Percentiles rank a stretch among this genome's conserved stretches.
Conservation (phyloP, 2,329 filamentous ascomycete species). For the Akanthomyces lecanii region DNA sequence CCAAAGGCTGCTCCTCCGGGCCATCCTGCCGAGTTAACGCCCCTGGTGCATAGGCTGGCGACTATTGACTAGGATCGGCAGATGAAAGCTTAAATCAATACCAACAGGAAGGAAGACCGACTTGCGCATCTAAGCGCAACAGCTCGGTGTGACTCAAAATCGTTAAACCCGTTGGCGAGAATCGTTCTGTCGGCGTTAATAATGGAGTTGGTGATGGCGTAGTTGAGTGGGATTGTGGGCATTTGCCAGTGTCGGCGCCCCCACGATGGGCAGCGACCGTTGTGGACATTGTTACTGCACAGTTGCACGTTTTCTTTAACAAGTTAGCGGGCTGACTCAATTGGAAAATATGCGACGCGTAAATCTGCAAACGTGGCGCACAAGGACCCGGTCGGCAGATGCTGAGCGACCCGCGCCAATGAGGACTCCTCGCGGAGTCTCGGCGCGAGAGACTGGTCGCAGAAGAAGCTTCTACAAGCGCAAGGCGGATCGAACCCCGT, state of each 20-base stretch:
- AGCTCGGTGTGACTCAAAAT: slow-evolving; percentile 5
- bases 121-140: not conserved
- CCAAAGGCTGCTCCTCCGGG: not conserved
- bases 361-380: not conserved
- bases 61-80: not conserved
- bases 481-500: slow-evolving; percentile 12
- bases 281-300: not conserved
- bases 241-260: not conserved
- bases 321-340: no score
- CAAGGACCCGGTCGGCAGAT: not conserved
- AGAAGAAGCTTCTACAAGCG: not conserved
- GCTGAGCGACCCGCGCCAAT: not conserved
- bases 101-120: not conserved
- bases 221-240: slow-evolving; percentile 4
- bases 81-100: not conserved
- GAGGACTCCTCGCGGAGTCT: not conserved
- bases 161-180: not conserved
- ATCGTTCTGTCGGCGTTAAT: slow-evolving; percentile 1
- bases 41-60: not conserved
- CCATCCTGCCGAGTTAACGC: not conserved
- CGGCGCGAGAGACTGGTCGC: not conserved
- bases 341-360: not conserved
- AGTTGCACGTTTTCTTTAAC: not conserved
- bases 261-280: not conserved
- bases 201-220: not conserved